These are phyloP conservation scores for Lodderomyces metapsilosis DNA, from an alignment of 1,139 yeast genomes.

Conservation along the genomic window DNA sequence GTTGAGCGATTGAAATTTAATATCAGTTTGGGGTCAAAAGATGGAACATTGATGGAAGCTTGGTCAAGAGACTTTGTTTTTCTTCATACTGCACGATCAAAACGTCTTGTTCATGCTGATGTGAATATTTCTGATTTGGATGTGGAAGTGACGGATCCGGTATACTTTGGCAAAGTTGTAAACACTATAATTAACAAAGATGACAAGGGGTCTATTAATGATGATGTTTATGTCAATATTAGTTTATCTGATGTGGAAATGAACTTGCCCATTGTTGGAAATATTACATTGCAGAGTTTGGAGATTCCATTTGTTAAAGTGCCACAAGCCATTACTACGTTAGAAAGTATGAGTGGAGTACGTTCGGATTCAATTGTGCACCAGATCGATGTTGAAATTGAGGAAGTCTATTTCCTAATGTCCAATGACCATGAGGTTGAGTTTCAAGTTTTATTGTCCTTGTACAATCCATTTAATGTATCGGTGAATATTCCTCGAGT, in stretches of 20 bases:
- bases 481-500: conserved; percentile 22
- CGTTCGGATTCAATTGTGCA: conserved; percentile 13
- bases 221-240: conserved; percentile 15
- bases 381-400: conserved; percentile 22
- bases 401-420: conserved; percentile 22
- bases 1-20: conserved; percentile 4
- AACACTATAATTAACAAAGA: conserved; percentile 14
- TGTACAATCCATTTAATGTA: conserved; percentile 36
- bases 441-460: conserved; percentile 30
- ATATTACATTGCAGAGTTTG: conserved; percentile 19
- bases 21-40: conserved; percentile 1
- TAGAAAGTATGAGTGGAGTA: conserved; percentile 6
- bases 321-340: not conserved
- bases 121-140: conserved; percentile 14
- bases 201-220: not conserved
- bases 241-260: conserved; percentile 20
- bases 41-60: conserved; percentile 5
- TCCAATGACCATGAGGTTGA: conserved; percentile 20
- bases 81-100: not conserved
- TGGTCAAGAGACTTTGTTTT: conserved; percentile 5
- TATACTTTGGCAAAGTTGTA: conserved; percentile 16
- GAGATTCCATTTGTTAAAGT: conserved; percentile 11
- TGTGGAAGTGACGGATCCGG: conserved; percentile 16
- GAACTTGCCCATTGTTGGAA: conserved; percentile 20
- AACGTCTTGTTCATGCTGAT: conserved; percentile 11